Evolutionary conservation across 345 rosid species (phyloP).

Genomic region (Syzygium grande): DNA sequence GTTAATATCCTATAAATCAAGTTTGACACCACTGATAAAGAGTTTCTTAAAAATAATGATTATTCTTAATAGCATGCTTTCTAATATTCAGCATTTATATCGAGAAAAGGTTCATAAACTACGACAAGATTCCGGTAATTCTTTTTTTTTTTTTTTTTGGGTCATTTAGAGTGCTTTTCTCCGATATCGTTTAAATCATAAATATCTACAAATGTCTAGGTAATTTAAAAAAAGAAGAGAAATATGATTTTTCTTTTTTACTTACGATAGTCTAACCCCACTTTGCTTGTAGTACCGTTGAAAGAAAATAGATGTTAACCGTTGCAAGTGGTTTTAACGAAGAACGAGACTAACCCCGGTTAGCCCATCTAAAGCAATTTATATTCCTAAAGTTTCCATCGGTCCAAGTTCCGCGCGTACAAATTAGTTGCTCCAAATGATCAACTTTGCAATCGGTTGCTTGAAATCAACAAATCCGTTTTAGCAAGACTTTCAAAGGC

Average conservation of each 20-base stretch:
- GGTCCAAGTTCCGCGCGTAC: neutral
- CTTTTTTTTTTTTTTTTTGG: no score
- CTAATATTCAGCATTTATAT: neutral
- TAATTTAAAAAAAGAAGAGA: neutral
- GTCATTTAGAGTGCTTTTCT: no score
- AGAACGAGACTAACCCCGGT: neutral
- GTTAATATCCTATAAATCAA: neutral
- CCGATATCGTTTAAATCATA: no score
- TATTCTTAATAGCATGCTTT: fast-evolving
- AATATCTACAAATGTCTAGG: neutral
- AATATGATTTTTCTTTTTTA: neutral
- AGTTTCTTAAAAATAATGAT: neutral
- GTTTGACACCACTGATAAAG: neutral
- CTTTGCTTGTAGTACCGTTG: neutral
- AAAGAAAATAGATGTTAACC: neutral
- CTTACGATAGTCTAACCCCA: neutral
- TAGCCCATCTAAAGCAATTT: neutral
- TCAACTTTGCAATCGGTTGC: neutral
- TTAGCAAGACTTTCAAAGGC: neutral
- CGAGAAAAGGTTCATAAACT: neutral
- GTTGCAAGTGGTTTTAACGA: neutral
- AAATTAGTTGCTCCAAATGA: neutral
- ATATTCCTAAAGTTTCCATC: neutral
- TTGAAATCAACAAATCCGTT: neutral
- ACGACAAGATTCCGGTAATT: neutral